Conservation (phyloP, 371 early-diverging fungal species). For the Smittium culicis region DNA sequence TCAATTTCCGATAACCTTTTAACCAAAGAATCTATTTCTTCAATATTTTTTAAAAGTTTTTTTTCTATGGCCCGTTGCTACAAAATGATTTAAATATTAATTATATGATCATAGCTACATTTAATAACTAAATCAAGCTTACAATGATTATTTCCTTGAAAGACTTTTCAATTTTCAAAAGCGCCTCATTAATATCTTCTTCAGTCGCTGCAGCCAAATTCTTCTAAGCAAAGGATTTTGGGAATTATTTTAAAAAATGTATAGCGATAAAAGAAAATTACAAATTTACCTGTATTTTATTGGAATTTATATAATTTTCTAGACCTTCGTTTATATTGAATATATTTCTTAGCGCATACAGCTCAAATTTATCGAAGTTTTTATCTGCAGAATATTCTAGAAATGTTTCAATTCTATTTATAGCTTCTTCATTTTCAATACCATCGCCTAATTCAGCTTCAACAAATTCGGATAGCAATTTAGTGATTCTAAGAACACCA, state of each 20-base stretch:
- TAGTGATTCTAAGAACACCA: slow-evolving; percentile 44
- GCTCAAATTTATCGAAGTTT: slow-evolving; percentile 57
- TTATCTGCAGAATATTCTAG: slow-evolving; percentile 56
- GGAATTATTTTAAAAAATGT: background rate
- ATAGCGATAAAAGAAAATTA: background rate
- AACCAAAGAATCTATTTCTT: too few relatives aligned
- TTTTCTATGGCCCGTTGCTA: slow-evolving; percentile 2
- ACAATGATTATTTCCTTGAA: background rate
- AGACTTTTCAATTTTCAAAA: background rate
- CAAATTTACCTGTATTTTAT: slow-evolving; percentile 14
- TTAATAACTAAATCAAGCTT: too few relatives aligned
- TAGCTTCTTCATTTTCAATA: slow-evolving; percentile 37
- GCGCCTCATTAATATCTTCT: background rate
- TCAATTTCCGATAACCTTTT: too few relatives aligned
- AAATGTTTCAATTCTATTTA: slow-evolving; percentile 48
- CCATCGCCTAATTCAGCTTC: slow-evolving; percentile 33
- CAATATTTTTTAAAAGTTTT: background rate
- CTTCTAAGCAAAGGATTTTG: too few relatives aligned
- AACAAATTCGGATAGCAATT: slow-evolving; percentile 43
- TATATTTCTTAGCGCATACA: slow-evolving; percentile 50
- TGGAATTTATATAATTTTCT: slow-evolving; percentile 22
- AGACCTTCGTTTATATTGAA: slow-evolving; percentile 45
- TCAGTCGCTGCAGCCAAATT: too few relatives aligned
- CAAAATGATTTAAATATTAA: background rate
- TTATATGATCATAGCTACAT: background rate